These are phyloP conservation scores for Dichomitus squalens DNA, from an alignment of 1,284 basidiomycete genomes.

Conservation along the genomic window DNA sequence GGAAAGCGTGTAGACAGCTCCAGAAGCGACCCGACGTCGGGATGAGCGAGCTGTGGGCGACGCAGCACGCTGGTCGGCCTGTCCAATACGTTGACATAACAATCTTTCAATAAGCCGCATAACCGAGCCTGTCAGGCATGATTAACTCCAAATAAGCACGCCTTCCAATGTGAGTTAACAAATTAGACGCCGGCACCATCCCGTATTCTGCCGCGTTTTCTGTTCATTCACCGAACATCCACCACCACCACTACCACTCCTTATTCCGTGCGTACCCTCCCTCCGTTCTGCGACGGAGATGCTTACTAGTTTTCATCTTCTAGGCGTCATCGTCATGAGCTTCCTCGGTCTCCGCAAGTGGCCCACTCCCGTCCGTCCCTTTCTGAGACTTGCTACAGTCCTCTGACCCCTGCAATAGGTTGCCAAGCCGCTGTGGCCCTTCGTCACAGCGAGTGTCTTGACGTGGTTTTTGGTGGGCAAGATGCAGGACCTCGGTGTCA, in stretches of 20 bases:
- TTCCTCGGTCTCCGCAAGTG: slow-evolving; percentile 80
- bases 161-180: not conserved
- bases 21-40: no score
- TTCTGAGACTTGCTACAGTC: not conserved
- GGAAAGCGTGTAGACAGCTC: no score
- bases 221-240: slow-evolving; percentile 8
- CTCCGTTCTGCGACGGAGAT: not conserved
- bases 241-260: slow-evolving; percentile 11
- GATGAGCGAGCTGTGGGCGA: no score
- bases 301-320: not conserved
- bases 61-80: no score
- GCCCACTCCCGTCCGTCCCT: slow-evolving; percentile 66
- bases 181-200: slow-evolving; percentile 5
- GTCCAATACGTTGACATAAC: no score
- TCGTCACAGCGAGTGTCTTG: slow-evolving; percentile 62
- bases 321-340: slow-evolving; percentile 47
- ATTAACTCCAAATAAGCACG: no score
- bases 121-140: no score
- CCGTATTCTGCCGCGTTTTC: slow-evolving; percentile 17
- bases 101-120: no score
- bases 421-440: slow-evolving; percentile 74
- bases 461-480: slow-evolving; percentile 68
- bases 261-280: slow-evolving; percentile 8
- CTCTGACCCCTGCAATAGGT: slow-evolving; percentile 43
- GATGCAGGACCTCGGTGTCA: slow-evolving; percentile 64